phyloP scores from a whole-genome alignment of 495 filamentous ascomycete species.

The Durotheca rogersii region DNA sequence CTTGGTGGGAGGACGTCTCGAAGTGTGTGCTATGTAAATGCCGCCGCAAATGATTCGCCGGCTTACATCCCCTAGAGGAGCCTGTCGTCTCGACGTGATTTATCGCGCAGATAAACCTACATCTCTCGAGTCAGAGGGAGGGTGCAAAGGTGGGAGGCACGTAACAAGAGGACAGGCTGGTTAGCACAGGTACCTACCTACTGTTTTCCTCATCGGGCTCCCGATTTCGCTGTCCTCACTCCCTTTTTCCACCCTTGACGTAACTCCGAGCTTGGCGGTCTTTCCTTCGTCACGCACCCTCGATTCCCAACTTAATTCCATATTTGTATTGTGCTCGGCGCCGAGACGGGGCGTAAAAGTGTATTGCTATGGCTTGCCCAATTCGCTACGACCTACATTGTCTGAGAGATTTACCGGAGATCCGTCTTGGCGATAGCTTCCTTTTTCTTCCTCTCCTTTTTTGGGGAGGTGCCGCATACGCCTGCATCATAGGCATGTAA shows the following conservation, averaged over 20 bases:
- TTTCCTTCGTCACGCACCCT: constrained; percentile 18
- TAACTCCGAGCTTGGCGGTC: constrained; percentile 27
- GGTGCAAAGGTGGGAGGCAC: constrained; percentile 1
- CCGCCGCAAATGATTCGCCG: constrained; percentile 26
- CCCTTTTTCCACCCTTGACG: constrained; percentile 13
- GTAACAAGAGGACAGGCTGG: not conserved
- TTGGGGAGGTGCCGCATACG: constrained; percentile 9
- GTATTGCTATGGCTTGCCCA: constrained; percentile 17
- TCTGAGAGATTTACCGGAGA: constrained; percentile 32
- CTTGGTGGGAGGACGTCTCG: constrained; percentile 16
- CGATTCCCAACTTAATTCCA: constrained; percentile 24
- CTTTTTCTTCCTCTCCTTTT: no score
- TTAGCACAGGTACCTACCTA: no score
- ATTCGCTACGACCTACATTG: constrained; percentile 8
- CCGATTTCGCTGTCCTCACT: constrained; percentile 13
- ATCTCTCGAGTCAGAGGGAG: not conserved
- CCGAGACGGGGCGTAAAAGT: constrained; percentile 19
- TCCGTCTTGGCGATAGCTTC: constrained; percentile 30
- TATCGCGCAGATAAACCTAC: constrained; percentile 27
- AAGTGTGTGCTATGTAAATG: constrained; percentile 27
- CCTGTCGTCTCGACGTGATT: no score
- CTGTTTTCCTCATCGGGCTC: constrained; percentile 20
- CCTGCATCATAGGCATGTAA: constrained; percentile 5
- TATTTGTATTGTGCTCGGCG: constrained; percentile 24
- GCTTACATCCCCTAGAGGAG: constrained; percentile 1